Evolutionary conservation across 192 early-diverging fungal species (phyloP).

Genomic region (Fimicolochytrium jonesii): DNA sequence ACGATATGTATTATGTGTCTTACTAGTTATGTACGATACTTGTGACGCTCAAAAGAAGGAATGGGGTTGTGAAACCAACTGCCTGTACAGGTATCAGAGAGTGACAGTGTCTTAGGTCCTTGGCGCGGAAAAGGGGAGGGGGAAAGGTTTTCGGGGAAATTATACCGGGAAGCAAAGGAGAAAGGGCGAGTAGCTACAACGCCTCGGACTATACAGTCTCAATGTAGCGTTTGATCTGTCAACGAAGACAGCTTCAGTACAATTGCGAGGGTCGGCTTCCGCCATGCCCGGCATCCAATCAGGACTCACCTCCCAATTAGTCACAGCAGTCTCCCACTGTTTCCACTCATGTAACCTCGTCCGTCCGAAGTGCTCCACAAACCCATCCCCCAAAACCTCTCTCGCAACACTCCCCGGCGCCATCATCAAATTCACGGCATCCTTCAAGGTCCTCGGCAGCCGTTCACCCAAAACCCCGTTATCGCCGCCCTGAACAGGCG

Average conservation of each 20-base stretch:
- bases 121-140: no score
- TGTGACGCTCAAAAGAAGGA: no score
- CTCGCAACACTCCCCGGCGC: slow-evolving; percentile 62
- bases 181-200: not conserved
- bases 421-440: slow-evolving; percentile 65
- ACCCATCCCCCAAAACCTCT: slow-evolving; percentile 65
- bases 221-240: slow-evolving; percentile 37
- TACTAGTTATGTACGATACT: no score
- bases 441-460: slow-evolving; percentile 58
- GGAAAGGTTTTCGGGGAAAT: no score
- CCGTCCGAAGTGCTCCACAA: slow-evolving; percentile 73
- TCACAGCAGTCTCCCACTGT: slow-evolving; percentile 69
- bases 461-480: slow-evolving; percentile 28
- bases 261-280: no score
- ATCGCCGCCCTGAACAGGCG: slow-evolving; percentile 21
- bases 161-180: no score
- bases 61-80: no score
- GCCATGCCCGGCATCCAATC: no score
- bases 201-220: slow-evolving; percentile 27
- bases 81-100: no score
- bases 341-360: slow-evolving; percentile 72
- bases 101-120: no score
- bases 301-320: slow-evolving; percentile 69
- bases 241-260: no score
- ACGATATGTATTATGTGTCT: no score